Conservation (phyloP, 2,329 filamentous ascomycete genomes). For the Xylariaceae sp. region DNA sequence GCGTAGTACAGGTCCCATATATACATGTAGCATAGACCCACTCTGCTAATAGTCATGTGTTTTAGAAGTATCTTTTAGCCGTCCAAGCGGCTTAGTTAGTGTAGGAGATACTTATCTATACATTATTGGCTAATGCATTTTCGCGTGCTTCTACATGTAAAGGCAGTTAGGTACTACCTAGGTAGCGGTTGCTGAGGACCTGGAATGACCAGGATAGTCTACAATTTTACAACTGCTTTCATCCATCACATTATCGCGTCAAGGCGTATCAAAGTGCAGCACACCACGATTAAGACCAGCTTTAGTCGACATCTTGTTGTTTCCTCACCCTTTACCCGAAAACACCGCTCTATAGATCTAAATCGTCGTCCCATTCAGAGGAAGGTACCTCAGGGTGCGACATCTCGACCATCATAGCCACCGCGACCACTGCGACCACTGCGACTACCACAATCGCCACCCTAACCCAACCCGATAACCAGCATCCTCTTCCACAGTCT, state of each 20-base stretch:
- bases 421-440: constrained; percentile 9
- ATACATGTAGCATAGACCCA: too few species aligned
- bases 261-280: constrained; percentile 5
- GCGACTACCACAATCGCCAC: background rate
- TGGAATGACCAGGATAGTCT: background rate
- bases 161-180: too few species aligned
- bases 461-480: background rate
- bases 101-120: too few species aligned
- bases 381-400: background rate
- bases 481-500: background rate
- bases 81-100: too few species aligned
- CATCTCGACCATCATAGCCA: too few species aligned
- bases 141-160: too few species aligned
- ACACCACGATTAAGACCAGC: background rate
- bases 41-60: too few species aligned
- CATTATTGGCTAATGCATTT: too few species aligned
- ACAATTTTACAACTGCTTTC: constrained; percentile 15
- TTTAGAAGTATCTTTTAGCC: too few species aligned
- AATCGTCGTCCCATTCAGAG: background rate
- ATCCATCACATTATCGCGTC: constrained; percentile 15
- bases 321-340: background rate
- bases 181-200: background rate
- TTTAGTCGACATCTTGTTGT: background rate
- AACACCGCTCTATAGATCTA: background rate
- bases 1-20: background rate